phyloP scores from a whole-genome alignment of 2,329 filamentous ascomycete species.

The Talaromyces sp. region DNA sequence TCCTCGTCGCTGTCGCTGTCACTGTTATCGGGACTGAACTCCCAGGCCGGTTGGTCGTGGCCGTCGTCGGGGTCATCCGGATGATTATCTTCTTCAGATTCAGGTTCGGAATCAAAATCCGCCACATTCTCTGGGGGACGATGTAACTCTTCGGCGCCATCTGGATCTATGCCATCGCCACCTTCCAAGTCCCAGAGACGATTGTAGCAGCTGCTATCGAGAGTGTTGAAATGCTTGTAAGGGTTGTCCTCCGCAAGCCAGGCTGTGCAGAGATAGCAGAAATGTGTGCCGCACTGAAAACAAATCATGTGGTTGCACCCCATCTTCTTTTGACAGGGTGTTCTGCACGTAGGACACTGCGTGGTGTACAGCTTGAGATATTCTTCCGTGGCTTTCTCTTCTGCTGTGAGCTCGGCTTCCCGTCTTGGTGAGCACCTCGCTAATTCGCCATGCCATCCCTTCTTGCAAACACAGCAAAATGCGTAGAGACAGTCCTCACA shows the following conservation, averaged over 20 bases:
- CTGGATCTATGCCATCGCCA: constrained; percentile 60
- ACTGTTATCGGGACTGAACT: constrained; percentile 22
- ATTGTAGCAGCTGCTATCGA: constrained; percentile 70
- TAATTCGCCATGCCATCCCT: constrained; percentile 93
- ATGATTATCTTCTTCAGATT: constrained; percentile 24
- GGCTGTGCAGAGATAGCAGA: constrained; percentile 90
- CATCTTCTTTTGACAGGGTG: constrained; percentile 81
- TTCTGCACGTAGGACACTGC: constrained; percentile 81
- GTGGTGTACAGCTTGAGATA: constrained; percentile 80
- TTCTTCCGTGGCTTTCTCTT: constrained; percentile 81
- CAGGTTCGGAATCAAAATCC: constrained; percentile 32
- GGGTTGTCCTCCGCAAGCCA: constrained; percentile 80
- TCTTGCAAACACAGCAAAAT: constrained; percentile 72
- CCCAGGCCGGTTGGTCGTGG: constrained; percentile 17
- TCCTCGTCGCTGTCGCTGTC: constrained; percentile 25
- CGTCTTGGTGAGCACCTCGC: constrained; percentile 66
- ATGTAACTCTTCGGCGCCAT: constrained; percentile 40
- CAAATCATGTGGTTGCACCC: constrained; percentile 98
- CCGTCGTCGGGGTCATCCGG: constrained; percentile 23
- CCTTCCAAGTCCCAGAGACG: constrained; percentile 85
- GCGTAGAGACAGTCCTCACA: constrained; percentile 88
- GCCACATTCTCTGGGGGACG: constrained; percentile 41
- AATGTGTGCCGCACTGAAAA: constrained; percentile 83
- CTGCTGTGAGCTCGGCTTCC: constrained; percentile 67
- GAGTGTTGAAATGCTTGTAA: constrained; percentile 81